Evolutionary conservation across 192 early-diverging fungal genomes (phyloP), one percentile per base, ranked within the genome.

Genomic region (Coemansia sp.): DNA sequence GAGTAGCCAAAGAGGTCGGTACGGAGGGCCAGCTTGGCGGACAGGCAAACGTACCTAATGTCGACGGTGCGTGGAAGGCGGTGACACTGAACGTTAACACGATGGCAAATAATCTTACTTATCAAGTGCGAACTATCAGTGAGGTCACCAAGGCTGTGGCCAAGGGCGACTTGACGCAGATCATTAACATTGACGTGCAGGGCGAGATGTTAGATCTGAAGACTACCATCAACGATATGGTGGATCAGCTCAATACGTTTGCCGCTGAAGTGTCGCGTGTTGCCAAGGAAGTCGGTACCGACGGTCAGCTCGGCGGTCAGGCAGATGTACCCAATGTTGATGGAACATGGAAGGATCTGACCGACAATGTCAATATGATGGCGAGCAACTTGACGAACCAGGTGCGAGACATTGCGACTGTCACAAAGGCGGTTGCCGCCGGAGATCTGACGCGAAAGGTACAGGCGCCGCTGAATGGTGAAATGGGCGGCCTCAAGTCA

Each of bases 81-180:
- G 80, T 90, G 0, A 90, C 89, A 0, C 84, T 87, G 25, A 90
- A 87, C 38, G 89, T 90, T 59, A 90, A 90, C 70, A 71, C 63
- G 10, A 88, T 90, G 89, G 89, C 89, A 0, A 61, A 81, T 29
- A 90, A 90, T 58, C 35, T 90, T 43, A 90, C 89, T 1, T 68
- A 84, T 1, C 89, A 91, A 58, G 86, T 91, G 3, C 74, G 89
- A 21, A 21, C 21, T 21, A 21, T 21, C 21, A 21, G 21, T 21
- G 21, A 21, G 21, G 21, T 21, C 21, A 21, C 67, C n/a, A 68
- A 68, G 37, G 67, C 67, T 8, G 67, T 69, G 17, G 67, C 67
- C 1, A 37, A 26, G 2, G 67, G 68, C 19, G 68, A 69, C n/a
- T 21, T 69, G 51, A 69, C 43, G 6, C 87, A 89, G 56, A 71